Conservation (phyloP, 495 filamentous ascomycete species). For the Hypoxylon fragiforme region DNA sequence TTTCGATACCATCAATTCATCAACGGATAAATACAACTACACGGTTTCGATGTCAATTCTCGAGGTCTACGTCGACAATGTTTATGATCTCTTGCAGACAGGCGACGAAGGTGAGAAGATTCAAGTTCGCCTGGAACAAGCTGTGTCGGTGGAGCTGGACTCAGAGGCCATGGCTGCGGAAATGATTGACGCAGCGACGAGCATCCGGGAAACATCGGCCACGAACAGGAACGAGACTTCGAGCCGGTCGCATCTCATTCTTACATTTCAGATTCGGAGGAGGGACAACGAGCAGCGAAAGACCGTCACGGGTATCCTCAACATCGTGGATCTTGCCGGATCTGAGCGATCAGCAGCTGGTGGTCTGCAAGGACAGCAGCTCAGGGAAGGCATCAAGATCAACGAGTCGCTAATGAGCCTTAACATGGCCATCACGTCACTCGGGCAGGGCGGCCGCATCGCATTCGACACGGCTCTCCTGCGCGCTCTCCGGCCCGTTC, state of each 20-base stretch:
- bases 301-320: conserved; percentile 70
- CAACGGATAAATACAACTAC: conserved; percentile 63
- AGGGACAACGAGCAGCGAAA: not conserved
- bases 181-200: conserved; percentile 3
- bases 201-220: not conserved
- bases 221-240: conserved; percentile 91
- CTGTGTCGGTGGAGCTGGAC: not conserved
- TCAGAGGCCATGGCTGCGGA: not conserved
- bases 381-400: conserved; percentile 93
- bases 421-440: conserved; percentile 88
- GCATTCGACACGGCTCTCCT: conserved; percentile 95
- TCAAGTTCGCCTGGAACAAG: conserved; percentile 44
- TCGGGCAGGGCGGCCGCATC: conserved; percentile 79
- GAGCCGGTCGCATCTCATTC: conserved; percentile 91
- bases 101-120: conserved; percentile 72
- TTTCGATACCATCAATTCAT: conserved; percentile 59
- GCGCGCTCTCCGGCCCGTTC: conserved; percentile 85
- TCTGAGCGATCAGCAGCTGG: conserved; percentile 84
- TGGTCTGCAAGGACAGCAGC: conserved; percentile 64
- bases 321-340: conserved; percentile 94
- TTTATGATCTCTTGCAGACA: conserved; percentile 74
- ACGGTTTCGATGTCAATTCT: conserved; percentile 88
- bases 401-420: conserved; percentile 86
- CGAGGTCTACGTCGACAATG: conserved; percentile 93
- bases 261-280: conserved; percentile 73